Percentiles rank a stretch among this genome's conserved stretches.
These are phyloP conservation scores for Penicillium lividum DNA, from an alignment of 495 filamentous ascomycete species.

Conservation along the genomic window DNA sequence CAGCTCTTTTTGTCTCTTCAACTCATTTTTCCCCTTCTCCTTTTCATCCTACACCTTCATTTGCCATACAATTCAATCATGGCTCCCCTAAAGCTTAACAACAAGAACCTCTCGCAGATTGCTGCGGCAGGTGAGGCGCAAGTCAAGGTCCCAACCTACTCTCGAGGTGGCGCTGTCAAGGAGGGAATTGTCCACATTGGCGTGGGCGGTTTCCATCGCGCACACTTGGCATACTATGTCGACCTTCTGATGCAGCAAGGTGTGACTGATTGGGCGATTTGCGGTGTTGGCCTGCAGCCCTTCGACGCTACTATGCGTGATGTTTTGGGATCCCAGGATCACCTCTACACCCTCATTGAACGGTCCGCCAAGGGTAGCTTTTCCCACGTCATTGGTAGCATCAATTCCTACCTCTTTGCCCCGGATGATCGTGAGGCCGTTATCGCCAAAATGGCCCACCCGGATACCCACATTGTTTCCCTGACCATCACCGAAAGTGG, in stretches of 20 bases:
- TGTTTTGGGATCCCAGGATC: constrained; percentile 41
- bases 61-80: constrained; percentile 17
- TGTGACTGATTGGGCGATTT: constrained; percentile 45
- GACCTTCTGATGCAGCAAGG: constrained; percentile 49
- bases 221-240: constrained; percentile 50
- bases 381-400: constrained; percentile 48
- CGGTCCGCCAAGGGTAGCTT: constrained; percentile 48
- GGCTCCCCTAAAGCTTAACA: constrained; percentile 44
- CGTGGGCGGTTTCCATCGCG: constrained; percentile 52
- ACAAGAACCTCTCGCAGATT: constrained; percentile 41
- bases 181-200: constrained; percentile 53
- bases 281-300: constrained; percentile 49
- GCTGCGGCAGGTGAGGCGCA: constrained; percentile 19
- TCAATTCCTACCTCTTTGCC: constrained; percentile 52
- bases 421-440: constrained; percentile 50
- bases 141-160: constrained; percentile 39
- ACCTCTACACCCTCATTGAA: constrained; percentile 51
- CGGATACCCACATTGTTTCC: constrained; percentile 52
- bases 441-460: constrained; percentile 51
- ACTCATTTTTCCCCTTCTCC: neutral
- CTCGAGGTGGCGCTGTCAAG: constrained; percentile 42
- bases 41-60: neutral
- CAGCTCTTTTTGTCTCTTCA: neutral
- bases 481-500: constrained; percentile 55
- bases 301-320: constrained; percentile 50